Percentiles rank a stretch among this genome's conserved stretches.
Conservation (phyloP, 2,329 filamentous ascomycete species). For the Aspergillus japonicus region DNA sequence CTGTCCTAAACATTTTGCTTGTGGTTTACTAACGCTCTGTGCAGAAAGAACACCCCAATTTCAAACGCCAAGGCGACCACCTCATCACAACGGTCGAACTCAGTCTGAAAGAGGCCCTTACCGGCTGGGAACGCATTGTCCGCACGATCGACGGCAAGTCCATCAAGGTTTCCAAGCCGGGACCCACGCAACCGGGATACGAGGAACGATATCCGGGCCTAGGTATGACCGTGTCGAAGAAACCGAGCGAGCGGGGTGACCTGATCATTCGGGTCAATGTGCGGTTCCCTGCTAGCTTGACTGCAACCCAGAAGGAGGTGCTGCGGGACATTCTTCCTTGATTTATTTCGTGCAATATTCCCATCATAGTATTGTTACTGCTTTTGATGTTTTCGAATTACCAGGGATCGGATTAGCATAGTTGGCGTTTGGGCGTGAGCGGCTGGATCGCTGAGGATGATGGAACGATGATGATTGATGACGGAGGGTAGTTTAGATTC, state of each 20-base stretch:
- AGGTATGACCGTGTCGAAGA: conserved; percentile 96
- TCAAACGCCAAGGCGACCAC: conserved; percentile 85
- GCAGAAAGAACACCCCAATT: conserved; percentile 83
- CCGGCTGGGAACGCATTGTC: conserved; percentile 89
- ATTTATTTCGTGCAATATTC: conserved; percentile 10
- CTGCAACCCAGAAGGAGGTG: conserved; percentile 72
- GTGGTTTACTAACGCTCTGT: conserved; percentile 41
- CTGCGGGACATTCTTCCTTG: conserved; percentile 72
- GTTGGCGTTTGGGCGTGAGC: conserved; percentile 27
- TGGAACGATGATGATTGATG: conserved; percentile 8
- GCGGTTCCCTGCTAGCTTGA: conserved; percentile 81
- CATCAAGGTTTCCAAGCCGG: conserved; percentile 72
- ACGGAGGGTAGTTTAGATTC: not conserved
- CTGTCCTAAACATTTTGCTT: not conserved
- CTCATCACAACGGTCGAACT: conserved; percentile 76
- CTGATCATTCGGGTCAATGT: conserved; percentile 89
- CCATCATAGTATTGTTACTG: not conserved
- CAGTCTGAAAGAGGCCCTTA: conserved; percentile 87
- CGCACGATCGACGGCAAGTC: conserved; percentile 90
- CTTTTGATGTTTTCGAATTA: not conserved
- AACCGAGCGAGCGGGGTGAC: conserved; percentile 77
- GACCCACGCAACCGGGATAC: conserved; percentile 81
- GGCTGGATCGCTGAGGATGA: conserved; percentile 8
- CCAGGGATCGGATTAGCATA: conserved; percentile 18
- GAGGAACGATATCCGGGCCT: conserved; percentile 76